Percentiles rank a stretch among this genome's conserved stretches.
Conservation (phyloP, 164 flowering plant genomes). For the Kingdonia uniflora region DNA sequence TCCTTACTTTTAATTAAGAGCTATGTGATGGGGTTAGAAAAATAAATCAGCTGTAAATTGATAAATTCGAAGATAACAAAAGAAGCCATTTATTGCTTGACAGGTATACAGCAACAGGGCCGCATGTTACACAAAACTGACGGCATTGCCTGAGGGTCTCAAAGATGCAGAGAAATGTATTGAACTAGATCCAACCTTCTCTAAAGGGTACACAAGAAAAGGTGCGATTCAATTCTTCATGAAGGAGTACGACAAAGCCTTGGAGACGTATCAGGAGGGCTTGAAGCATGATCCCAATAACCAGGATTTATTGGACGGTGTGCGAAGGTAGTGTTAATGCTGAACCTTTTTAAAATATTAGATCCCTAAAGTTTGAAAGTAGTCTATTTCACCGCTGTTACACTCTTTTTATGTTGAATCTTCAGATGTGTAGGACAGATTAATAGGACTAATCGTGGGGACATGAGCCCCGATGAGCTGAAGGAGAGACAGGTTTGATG, state of each 20-base stretch:
- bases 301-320: slow-evolving; percentile 80
- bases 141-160: slow-evolving; percentile 87
- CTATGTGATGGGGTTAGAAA: too few species aligned
- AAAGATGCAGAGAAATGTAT: slow-evolving; percentile 98
- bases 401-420: not conserved
- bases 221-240: slow-evolving; percentile 92
- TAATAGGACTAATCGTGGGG: slow-evolving; percentile 90
- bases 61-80: too few species aligned
- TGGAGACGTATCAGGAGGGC: slow-evolving; percentile 94
- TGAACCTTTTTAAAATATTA: not conserved
- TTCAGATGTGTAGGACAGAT: slow-evolving; percentile 87
- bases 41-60: too few species aligned
- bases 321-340: slow-evolving; percentile 65
- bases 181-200: slow-evolving; percentile 89
- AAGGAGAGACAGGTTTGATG: slow-evolving; percentile 85
- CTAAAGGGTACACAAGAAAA: slow-evolving; percentile 88
- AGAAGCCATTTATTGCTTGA: slow-evolving; percentile 3
- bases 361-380: not conserved
- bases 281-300: slow-evolving; percentile 79
- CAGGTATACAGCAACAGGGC: slow-evolving; percentile 97
- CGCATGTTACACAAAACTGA: slow-evolving; percentile 90
- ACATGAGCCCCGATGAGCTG: slow-evolving; percentile 76
- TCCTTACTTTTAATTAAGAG: too few species aligned
- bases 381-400: not conserved
- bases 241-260: slow-evolving; percentile 95